Evolutionary conservation across 2,329 filamentous ascomycete genomes (phyloP), one percentile per base, ranked within the genome.

Genomic region (Trichoderma pleuroti): DNA sequence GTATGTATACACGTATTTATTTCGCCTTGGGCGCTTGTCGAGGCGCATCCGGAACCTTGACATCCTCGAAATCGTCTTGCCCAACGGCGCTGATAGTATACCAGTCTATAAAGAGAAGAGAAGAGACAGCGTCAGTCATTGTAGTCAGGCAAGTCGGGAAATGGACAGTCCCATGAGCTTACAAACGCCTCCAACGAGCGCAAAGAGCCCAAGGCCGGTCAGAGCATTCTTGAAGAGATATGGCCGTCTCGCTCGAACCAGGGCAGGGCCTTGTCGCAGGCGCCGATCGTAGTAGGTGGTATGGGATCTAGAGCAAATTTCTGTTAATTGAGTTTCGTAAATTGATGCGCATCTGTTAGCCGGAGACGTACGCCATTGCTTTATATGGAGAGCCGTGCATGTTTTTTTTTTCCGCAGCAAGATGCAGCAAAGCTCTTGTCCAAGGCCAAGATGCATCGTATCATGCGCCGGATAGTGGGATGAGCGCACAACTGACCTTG

Each of bases 1-100:
- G 26, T 28, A 14, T 42, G 39, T 42, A n/a, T 42, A n/a, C n/a
- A 14, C 12, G 24, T 30, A 10, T 63, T 67, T 70, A 80, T 72
- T 79, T 81, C 36, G 77, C 72, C 57, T 82, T 79, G 49, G 82
- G 77, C n/a, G 84, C 80, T 72, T 86, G 82, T 63, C 82, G 80
- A 61, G 93, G 91, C 66, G 87, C 85, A 79, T 93, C 92, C 32
- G 96, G 96, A 46, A 98, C 91, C 79, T 93, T 91, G 76, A 98
- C 94, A 79, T 99, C 96, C 71, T 94, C 93, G 83, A 99, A 99
- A 75, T 98, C 93, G 81, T 98, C 96, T 82, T 98, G 96, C 56
- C 95, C 93, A 78, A 99, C 92, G 68, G 93, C 93, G 74, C 86
- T 88, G 79, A 99, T 91, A 5, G 87, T 89, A 78, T 89, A 89